Percentiles rank a stretch among this genome's conserved stretches.
phyloP scores from a whole-genome alignment of 768 basidiomycete species.

The Mrakia gelida region DNA sequence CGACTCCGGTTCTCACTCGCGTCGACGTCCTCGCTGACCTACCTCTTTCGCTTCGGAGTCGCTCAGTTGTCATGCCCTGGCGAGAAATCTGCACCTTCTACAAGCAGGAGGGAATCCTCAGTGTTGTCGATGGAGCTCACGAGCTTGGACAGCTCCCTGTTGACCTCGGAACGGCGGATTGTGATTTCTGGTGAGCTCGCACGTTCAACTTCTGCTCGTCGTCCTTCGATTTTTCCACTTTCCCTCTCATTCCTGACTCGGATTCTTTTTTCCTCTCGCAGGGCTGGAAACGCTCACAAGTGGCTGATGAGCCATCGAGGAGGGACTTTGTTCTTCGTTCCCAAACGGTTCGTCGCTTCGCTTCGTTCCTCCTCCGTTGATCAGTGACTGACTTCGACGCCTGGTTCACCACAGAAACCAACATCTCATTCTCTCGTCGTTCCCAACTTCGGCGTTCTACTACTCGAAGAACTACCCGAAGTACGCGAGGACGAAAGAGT shows the following conservation, averaged over 20 bases:
- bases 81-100: slow-evolving; percentile 62
- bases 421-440: neutral
- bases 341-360: neutral
- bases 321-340: slow-evolving; percentile 7
- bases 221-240: no score
- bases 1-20: no score
- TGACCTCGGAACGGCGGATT: neutral
- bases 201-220: neutral
- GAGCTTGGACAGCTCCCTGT: slow-evolving; percentile 54
- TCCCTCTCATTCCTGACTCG: neutral
- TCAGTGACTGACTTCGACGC: neutral
- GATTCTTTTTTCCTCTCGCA: neutral
- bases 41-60: no score
- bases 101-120: slow-evolving; percentile 59
- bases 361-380: neutral
- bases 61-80: slow-evolving; percentile 56
- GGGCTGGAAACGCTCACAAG: neutral
- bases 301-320: neutral
- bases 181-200: neutral
- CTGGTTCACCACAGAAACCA: neutral
- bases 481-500: neutral
- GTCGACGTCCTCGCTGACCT: no score
- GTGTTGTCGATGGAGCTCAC: slow-evolving; percentile 73
- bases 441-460: neutral
- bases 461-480: neutral